Evolutionary conservation across 2,329 filamentous ascomycete species (phyloP), one percentile per base, ranked within the genome.

Genomic region (Cadophora sp.): DNA sequence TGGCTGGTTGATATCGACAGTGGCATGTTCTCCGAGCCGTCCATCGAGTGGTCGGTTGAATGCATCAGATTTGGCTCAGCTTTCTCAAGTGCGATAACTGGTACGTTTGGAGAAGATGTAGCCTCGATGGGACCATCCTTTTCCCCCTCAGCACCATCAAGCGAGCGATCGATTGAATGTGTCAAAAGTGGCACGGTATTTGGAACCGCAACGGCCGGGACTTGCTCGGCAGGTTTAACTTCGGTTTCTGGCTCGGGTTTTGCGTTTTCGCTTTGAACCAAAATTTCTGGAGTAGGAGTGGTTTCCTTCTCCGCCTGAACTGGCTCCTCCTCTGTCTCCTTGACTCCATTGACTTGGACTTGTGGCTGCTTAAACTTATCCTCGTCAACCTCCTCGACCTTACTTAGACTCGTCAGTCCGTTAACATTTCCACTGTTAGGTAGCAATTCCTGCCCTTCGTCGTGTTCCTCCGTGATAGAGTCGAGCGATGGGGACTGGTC

Each of bases 381-480:
- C 7, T 53, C 48, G 11, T 27, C 50, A 53, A 24, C 33, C 24
- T 39, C 27, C 11, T 62, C 59, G 9, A 39, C 59, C 27, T 62
- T 36, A 20, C 22, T 59, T 27, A 62, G 30, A 39, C 27, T 33
- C n/a, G 30, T 33, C 47, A 33, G 39, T 41, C 60, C 16, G 24
- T 55, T 62, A 33, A 43, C 48, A 27, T 50, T n/a, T 13, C 16
- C 45, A 53, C 22, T 33, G n/a, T 33, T 36, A 1, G 33, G 13
- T 3, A 30, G 47, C 6, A 24, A 13, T 36, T 62, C 48, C 33
- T 65, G 50, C 5, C 70, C 65, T n/a, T 72, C 65, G 13, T 68
- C 68, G 51, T 73, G 64, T 24, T 73, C 73, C 66, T 76, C 73
- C 1, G 62, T 51, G 24, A 75, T 74, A 8, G 73, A 69, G 41